Conservation (phyloP, 768 basidiomycete species). For the Mycena leptocephala region DNA sequence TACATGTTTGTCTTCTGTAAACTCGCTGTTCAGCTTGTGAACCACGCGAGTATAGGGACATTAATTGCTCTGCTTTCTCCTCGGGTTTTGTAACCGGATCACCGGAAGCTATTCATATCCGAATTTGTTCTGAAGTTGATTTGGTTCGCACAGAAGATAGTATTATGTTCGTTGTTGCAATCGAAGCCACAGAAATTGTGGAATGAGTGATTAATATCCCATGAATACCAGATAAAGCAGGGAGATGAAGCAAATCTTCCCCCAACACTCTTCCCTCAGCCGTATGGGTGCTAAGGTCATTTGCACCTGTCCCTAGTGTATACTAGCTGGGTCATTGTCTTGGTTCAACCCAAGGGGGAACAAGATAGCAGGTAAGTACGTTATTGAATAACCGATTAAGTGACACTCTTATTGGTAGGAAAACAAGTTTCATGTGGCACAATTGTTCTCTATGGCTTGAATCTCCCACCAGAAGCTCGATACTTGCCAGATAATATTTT, state of each 20-base stretch:
- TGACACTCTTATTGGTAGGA: neutral
- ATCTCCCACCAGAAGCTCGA: slow-evolving; percentile 42
- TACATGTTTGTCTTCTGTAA: too few species aligned
- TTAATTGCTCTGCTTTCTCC: too few species aligned
- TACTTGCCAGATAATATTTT: slow-evolving; percentile 45
- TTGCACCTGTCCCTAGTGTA: slow-evolving; percentile 10
- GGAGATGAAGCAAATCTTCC: neutral
- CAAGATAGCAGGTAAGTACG: slow-evolving; percentile 37
- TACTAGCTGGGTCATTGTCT: neutral
- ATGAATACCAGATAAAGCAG: neutral
- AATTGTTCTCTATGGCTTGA: slow-evolving; percentile 41
- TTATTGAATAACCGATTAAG: neutral
- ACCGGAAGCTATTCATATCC: too few species aligned
- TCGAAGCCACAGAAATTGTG: too few species aligned
- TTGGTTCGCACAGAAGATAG: too few species aligned
- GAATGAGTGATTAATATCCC: too few species aligned
- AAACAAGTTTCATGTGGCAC: slow-evolving; percentile 31
- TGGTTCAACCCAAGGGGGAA: slow-evolving; percentile 45
- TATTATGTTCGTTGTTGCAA: too few species aligned
- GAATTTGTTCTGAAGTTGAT: too few species aligned
- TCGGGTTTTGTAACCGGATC: too few species aligned
- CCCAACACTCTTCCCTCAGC: neutral
- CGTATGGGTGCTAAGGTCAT: slow-evolving; percentile 3
- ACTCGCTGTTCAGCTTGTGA: too few species aligned
- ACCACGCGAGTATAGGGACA: too few species aligned